phyloP scores from a whole-genome alignment of 768 basidiomycete genomes.

The Suillus spraguei region DNA sequence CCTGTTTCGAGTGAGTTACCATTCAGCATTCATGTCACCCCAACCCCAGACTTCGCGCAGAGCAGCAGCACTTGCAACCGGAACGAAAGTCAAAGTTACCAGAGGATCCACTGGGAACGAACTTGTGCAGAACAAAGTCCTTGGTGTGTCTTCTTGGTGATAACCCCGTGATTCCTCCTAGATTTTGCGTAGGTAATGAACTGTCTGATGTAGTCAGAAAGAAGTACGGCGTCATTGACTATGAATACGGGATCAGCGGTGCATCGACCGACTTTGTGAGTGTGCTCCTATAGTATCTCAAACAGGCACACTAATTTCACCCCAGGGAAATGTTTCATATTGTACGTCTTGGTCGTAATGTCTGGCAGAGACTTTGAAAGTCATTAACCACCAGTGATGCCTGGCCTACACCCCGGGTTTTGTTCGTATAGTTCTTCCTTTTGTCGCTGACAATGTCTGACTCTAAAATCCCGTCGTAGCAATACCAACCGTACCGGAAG shows the following conservation, averaged over 20 bases:
- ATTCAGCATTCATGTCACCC: background rate
- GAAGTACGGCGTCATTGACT: conserved; percentile 64
- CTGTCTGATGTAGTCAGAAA: conserved; percentile 62
- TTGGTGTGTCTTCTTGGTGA: conserved; percentile 43
- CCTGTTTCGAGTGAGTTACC: conserved; percentile 68
- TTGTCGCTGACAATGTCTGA: conserved; percentile 1
- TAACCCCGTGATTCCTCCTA: background rate
- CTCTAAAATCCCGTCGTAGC: conserved; percentile 41
- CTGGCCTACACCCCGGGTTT: conserved; percentile 75
- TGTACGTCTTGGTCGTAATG: conserved; percentile 39
- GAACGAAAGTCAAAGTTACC: conserved; percentile 52
- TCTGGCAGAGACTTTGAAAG: background rate
- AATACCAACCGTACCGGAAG: conserved; percentile 71
- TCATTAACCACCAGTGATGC: conserved; percentile 45
- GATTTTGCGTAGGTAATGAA: conserved; percentile 51
- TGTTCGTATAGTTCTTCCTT: conserved; percentile 23
- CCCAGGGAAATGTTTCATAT: conserved; percentile 62
- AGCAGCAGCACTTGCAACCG: conserved; percentile 69
- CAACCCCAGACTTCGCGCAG: conserved; percentile 33
- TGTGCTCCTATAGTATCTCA: background rate
- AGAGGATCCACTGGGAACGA: conserved; percentile 46
- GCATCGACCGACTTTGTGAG: conserved; percentile 87
- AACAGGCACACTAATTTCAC: background rate
- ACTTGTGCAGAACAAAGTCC: conserved; percentile 65
- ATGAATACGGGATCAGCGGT: conserved; percentile 64